These are phyloP conservation scores for Fagus crenata DNA, from an alignment of 306 rosid genomes.

Conservation along the genomic window DNA sequence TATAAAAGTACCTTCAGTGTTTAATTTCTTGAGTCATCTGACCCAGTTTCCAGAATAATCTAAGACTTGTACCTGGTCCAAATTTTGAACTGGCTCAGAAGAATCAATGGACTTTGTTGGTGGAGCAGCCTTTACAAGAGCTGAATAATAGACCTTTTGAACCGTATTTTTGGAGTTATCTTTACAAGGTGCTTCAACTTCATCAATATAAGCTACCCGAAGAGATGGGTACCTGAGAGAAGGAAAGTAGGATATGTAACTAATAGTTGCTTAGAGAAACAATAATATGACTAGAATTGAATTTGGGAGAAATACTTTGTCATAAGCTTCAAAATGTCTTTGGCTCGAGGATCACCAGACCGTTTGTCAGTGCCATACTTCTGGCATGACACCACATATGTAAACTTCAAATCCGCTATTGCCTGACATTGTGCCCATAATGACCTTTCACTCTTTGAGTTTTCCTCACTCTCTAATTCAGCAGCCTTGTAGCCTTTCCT, in stretches of 20 bases:
- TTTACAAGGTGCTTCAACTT: slow-evolving; percentile 76
- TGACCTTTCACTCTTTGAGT: slow-evolving; percentile 55
- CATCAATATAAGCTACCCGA: slow-evolving; percentile 92
- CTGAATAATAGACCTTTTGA: slow-evolving; percentile 81
- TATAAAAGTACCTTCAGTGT: neutral
- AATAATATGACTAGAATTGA: slow-evolving; percentile 22
- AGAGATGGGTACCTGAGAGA: slow-evolving; percentile 83
- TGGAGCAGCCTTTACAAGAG: slow-evolving; percentile 82
- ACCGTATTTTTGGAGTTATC: slow-evolving; percentile 56
- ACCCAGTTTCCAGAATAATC: slow-evolving; percentile 20
- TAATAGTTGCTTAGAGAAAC: slow-evolving; percentile 17
- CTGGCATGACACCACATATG: slow-evolving; percentile 94
- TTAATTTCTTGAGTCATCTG: neutral
- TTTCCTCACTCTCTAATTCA: slow-evolving; percentile 54
- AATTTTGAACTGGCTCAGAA: slow-evolving; percentile 65
- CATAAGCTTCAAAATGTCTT: slow-evolving; percentile 92
- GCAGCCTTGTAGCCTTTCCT: slow-evolving; percentile 94
- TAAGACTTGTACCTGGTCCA: slow-evolving; percentile 71
- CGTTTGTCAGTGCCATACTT: slow-evolving; percentile 84
- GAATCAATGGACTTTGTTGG: slow-evolving; percentile 74
- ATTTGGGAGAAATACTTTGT: slow-evolving; percentile 48
- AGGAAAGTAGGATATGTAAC: slow-evolving; percentile 23
- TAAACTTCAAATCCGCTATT: slow-evolving; percentile 82
- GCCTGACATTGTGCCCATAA: slow-evolving; percentile 83
- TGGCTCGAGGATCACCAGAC: slow-evolving; percentile 70